Evolutionary conservation across 805 yeast species (phyloP), one percentile per base, ranked within the genome.

Genomic region (Diddensiella santjacobensis): DNA sequence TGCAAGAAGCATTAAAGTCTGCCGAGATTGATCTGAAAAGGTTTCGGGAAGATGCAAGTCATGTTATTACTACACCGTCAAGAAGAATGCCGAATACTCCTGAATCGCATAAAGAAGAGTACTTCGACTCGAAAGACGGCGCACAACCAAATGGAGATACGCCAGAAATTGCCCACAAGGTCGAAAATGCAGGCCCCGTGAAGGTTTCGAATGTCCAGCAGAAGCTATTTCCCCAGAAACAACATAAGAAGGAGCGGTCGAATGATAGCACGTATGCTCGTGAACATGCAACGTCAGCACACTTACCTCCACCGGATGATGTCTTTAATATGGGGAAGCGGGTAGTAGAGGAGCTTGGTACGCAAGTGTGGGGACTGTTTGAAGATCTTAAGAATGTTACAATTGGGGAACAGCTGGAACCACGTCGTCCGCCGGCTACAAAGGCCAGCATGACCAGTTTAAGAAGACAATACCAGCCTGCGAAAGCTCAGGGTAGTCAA

Each of bases 21-120:
- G 72, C 73, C 11, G 72, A 70, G 50, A 49, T 49, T 4, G 73
- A 69, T 10, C 57, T 69, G 41, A 47, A 52, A 15, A 48, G 48
- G 42, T 63, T 61, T 53, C 51, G 59, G 33, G 55, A 53, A 23
- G 60, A 54, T 20, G 62, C 59, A 20, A 50, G 54, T 30, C 48
- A 45, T 20, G 57, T 57, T 18, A 40, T 56, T 18, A 49, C 49
- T 2, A 47, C 50, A 2, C 47, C 56, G 3, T 6, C 15, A 13
- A 22, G 26, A 10, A 17, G 5, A 10, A 23, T 24, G 5, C 33
- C 33, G 6, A 24, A 23, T 17, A 23, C 10, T 8, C 10, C 31
- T 4, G 11, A 20, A 5, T 5, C 41, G 6, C 4, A n/a, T n/a
- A 6, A 15, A 5, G 38, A 35, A 35, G 15, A n/a, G 8, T 35